Evolutionary conservation across 1,284 basidiomycete genomes (phyloP), one percentile per base, ranked within the genome.

Genomic region (Cystobasidium pallidum): DNA sequence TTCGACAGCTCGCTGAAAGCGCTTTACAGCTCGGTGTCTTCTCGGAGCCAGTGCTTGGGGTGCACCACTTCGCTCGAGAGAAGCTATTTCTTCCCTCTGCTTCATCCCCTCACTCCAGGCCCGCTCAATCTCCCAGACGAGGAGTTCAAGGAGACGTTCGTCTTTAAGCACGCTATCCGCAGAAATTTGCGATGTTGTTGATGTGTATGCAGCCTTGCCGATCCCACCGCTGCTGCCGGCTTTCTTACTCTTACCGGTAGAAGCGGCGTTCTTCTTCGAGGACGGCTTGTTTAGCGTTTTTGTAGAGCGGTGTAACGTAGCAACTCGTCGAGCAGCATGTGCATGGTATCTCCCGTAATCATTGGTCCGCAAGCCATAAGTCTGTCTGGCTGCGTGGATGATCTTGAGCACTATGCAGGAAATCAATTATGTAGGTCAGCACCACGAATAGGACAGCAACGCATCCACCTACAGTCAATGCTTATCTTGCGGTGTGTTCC

Each of bases 91-190:
- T 32, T 71, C 68, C 36, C 68, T 28, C 36, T 57, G 30, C 21
- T 49, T 34, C 39, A 77, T 75, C 0, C 75, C 72, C 24, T 78
- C 75, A 0, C 76, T 75, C 77, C 77, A 78, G 57, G 75, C 73
- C 17, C 89, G 0, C 79, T 91, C 26, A 78, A 84, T 1, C 84
- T 91, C 72, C 81, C 83, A 17, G 84, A 88, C 74, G 81, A 84
- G 15, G 87, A 91, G 73, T 83, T 90, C 1, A 86, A 91, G 73
- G 86, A 88, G 75, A 79, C 84, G 80, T 67, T 61, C 43, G 34
- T 73, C 66, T n/a, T 43, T 70, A 47, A 65, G 49, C n/a, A 75
- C 68, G 51, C 66, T 72, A 45, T 54, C 47, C n/a, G 70, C 34
- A 17, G 66, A 45, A 54, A 78, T 74, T 2, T 74, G 55, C 66